phyloP scores from a whole-genome alignment of 495 filamentous ascomycete species.

The Friedmanniomyces simplex region DNA sequence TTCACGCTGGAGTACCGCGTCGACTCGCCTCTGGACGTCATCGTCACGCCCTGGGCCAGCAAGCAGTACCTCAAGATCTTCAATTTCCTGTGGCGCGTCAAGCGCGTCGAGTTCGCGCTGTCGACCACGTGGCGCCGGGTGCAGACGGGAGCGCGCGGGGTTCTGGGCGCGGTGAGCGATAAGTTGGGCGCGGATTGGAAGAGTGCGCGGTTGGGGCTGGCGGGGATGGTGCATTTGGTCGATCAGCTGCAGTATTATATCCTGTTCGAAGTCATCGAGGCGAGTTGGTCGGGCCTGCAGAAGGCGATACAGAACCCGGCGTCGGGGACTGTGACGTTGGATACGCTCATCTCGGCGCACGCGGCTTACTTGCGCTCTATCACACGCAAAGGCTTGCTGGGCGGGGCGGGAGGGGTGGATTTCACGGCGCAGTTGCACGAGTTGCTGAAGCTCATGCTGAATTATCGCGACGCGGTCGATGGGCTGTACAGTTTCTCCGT shows the following conservation, averaged over 20 bases:
- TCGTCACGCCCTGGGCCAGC: slow-evolving; percentile 88
- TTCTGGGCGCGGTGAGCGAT: slow-evolving; percentile 71
- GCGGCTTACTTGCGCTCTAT: slow-evolving; percentile 82
- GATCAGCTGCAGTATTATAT: slow-evolving; percentile 98
- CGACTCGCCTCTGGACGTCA: slow-evolving; percentile 92
- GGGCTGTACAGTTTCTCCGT: slow-evolving; percentile 89
- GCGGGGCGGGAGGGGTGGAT: slow-evolving; percentile 51
- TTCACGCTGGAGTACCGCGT: slow-evolving; percentile 99
- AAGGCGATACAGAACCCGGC: slow-evolving; percentile 69
- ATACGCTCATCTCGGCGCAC: slow-evolving; percentile 90
- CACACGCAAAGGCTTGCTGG: slow-evolving; percentile 91
- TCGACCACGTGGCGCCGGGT: slow-evolving; percentile 85
- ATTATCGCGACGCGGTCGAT: slow-evolving; percentile 87
- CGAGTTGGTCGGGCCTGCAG: slow-evolving; percentile 81
- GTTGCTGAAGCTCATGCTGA: slow-evolving; percentile 86
- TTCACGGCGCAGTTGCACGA: slow-evolving; percentile 88
- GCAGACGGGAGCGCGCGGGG: slow-evolving; percentile 89
- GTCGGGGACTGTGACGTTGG: slow-evolving; percentile 49
- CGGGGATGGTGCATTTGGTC: slow-evolving; percentile 98
- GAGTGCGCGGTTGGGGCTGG: slow-evolving; percentile 69
- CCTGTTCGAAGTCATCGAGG: slow-evolving; percentile 95
- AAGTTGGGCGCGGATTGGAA: slow-evolving; percentile 81
- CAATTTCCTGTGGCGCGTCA: slow-evolving; percentile 98
- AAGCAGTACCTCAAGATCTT: slow-evolving; percentile 98
- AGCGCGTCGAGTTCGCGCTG: slow-evolving; percentile 91